Percentiles rank a stretch among this genome's conserved stretches.
phyloP scores from a whole-genome alignment of 1,139 yeast species.

The Suhomyces chickasaworum region DNA sequence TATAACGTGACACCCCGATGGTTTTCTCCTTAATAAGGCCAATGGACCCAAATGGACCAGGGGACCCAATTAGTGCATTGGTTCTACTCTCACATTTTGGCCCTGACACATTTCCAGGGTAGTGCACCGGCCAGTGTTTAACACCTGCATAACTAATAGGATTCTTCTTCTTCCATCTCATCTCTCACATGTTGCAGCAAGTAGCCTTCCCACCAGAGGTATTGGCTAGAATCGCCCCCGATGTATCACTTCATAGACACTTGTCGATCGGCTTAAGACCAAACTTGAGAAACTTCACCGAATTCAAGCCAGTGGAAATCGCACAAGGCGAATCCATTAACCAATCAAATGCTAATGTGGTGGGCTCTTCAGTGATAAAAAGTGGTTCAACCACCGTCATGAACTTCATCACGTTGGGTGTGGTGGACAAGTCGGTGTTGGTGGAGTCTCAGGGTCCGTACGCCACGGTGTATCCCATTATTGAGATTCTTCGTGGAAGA shows the following conservation, averaged over 20 bases:
- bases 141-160: background rate
- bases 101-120: background rate
- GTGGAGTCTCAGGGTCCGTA: conserved; percentile 20
- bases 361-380: conserved; percentile 74
- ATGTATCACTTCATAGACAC: conserved; percentile 77
- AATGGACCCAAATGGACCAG: background rate
- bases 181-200: conserved; percentile 26
- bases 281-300: conserved; percentile 67
- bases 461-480: conserved; percentile 70
- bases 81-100: background rate
- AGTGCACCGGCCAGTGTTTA: background rate
- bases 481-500: conserved; percentile 77
- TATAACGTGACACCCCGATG: background rate
- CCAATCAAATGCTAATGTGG: conserved; percentile 36
- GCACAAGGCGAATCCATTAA: conserved; percentile 41
- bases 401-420: conserved; percentile 74
- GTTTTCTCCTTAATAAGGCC: background rate
- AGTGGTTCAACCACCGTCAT: conserved; percentile 77
- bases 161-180: conserved; percentile 6
- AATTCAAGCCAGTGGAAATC: conserved; percentile 63
- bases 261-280: conserved; percentile 73
- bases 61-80: background rate
- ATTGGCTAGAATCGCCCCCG: conserved; percentile 84
- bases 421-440: conserved; percentile 38
- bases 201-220: conserved; percentile 77